Evolutionary conservation across 2,329 filamentous ascomycete genomes (phyloP), one percentile per base, ranked within the genome.

Genomic region (Pseudogymnoascus sp.): DNA sequence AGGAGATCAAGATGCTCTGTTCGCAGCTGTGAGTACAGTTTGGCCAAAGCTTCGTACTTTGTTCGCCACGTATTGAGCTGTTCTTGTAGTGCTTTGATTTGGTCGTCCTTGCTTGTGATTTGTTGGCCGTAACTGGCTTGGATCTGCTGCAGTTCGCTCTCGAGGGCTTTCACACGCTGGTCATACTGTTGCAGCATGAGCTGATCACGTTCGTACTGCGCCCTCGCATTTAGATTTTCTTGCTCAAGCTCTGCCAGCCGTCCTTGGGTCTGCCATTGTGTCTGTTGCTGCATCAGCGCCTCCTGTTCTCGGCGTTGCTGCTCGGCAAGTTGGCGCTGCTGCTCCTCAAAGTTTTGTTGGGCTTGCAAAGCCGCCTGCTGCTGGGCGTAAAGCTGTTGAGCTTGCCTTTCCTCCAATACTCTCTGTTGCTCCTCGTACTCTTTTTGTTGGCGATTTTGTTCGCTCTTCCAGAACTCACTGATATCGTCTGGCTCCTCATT

Each of bases 151-250:
- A 99, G 83, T 76, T 99, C 94, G 62, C 86, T 85, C 75, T 99
- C 94, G 11, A 99, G 78, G 19, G 91, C 89, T 78, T 97, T 97
- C 72, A 99, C 92, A 65, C 93, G 86, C 72, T 91, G 88, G 68
- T 99, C 94, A 72, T 97, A 99, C 73, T 97, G 93, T 75, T 97
- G 91, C 45, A 99, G 81, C 89, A 97, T 91, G 43, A 99, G 80
- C 76, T 97, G 94, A 73, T 99, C 92, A n/a, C 89, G 89, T 75
- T 97, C 92, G 72, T 97, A 97, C 75, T 97, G 94, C 7, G 92
- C 91, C 43, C 94, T 85, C 3, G 94, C 94, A 70, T 94, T 93
- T 26, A 99, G 79, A 69, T 99, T 97, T 76, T 97, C 93, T 63
- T 89, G 90, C 77, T 99, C 93, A 59, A 99, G 80, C 76, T 99